phyloP scores from a whole-genome alignment of 768 basidiomycete genomes.

The Rhizopogon rudus region DNA sequence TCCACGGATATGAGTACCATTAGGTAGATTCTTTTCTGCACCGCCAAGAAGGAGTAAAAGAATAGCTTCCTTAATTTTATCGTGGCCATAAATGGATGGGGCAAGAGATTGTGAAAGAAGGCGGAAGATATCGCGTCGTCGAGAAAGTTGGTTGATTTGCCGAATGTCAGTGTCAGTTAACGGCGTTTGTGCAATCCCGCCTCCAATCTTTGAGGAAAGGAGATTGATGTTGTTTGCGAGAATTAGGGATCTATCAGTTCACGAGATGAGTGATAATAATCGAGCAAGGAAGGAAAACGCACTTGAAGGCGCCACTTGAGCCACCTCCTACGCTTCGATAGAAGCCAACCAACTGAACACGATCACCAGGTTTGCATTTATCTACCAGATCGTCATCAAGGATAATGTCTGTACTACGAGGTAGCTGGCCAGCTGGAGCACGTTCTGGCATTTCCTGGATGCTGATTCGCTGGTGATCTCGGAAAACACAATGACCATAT shows the following conservation, averaged over 20 bases:
- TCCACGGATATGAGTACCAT: slow-evolving; percentile 97
- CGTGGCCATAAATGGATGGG: slow-evolving; percentile 95
- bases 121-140: slow-evolving; percentile 79
- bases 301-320: slow-evolving; percentile 93
- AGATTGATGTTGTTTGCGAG: slow-evolving; percentile 94
- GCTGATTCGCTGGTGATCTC: slow-evolving; percentile 95
- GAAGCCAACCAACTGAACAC: slow-evolving; percentile 93
- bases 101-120: slow-evolving; percentile 93
- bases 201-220: slow-evolving; percentile 90
- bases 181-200: slow-evolving; percentile 89
- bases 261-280: slow-evolving; percentile 10
- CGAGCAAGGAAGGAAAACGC: slow-evolving; percentile 9
- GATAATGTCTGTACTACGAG: slow-evolving; percentile 93
- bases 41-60: slow-evolving; percentile 92
- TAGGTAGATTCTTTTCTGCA: slow-evolving; percentile 94
- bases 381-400: slow-evolving; percentile 97
- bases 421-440: slow-evolving; percentile 94
- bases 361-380: slow-evolving; percentile 95
- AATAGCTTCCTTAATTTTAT: slow-evolving; percentile 93
- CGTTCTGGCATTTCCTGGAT: slow-evolving; percentile 99
- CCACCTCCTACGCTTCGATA: slow-evolving; percentile 95
- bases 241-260: slow-evolving; percentile 69
- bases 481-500: slow-evolving; percentile 86
- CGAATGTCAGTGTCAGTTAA: slow-evolving; percentile 94
- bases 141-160: slow-evolving; percentile 89